Evolutionary conservation across 495 filamentous ascomycete genomes (phyloP).

Genomic region (Staphylotrichum tortipilum): DNA sequence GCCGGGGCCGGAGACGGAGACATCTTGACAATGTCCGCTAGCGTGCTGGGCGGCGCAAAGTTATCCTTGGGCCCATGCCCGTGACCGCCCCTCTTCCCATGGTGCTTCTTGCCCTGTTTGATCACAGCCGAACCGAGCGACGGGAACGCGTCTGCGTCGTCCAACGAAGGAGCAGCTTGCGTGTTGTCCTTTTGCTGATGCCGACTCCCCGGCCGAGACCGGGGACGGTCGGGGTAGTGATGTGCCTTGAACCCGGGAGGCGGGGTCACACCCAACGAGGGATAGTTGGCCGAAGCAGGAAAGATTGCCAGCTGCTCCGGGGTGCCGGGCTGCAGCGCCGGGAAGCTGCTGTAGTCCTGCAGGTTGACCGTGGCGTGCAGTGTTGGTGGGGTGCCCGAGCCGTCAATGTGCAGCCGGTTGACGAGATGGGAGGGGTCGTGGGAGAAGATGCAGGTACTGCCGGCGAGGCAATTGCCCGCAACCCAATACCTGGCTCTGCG

Average conservation of each 20-base stretch:
- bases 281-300: conserved; percentile 45
- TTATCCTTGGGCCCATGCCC: conserved; percentile 67
- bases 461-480: conserved; percentile 91
- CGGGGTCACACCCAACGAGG: conserved; percentile 44
- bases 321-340: conserved; percentile 57
- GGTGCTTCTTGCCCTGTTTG: conserved; percentile 77
- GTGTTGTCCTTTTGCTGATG: conserved; percentile 65
- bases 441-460: conserved; percentile 91
- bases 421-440: conserved; percentile 85
- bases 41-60: conserved; percentile 60
- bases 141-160: conserved; percentile 95
- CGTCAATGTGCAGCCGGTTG: conserved; percentile 56
- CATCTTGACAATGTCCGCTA: conserved; percentile 93
- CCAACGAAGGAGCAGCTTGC: conserved; percentile 65
- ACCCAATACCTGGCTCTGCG: conserved; percentile 70
- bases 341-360: conserved; percentile 85
- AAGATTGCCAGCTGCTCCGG: conserved; percentile 51
- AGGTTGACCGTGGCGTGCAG: conserved; percentile 64
- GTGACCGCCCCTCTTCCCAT: conserved; percentile 76
- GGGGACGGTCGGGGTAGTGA: conserved; percentile 53
- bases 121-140: conserved; percentile 73
- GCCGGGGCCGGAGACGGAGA: conserved; percentile 61
- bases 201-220: conserved; percentile 80
- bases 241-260: conserved; percentile 54
- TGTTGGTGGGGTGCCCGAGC: conserved; percentile 51